Evolutionary conservation across 768 basidiomycete genomes (phyloP), one percentile per base, ranked within the genome.

Genomic region (Panaeolus cyanescens): DNA sequence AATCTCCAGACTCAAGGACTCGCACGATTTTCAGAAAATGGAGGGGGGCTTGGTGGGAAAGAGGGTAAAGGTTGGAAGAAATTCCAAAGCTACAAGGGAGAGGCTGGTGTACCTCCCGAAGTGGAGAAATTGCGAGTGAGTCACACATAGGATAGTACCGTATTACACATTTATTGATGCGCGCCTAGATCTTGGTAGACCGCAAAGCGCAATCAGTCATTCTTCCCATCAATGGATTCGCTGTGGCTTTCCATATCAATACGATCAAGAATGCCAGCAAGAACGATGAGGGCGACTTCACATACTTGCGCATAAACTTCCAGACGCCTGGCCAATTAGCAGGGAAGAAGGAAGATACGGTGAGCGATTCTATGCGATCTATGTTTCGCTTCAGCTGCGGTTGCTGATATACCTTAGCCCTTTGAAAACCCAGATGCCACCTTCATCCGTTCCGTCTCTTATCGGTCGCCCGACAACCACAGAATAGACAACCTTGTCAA

Each of bases 341-440:
- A 0, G 96, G 97, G 28, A 98, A 96, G 80, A 99, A 99, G 77
- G 97, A 99, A 72, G 97, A 99, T 65, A 98, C 95, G 62, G 95
- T 95, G 63, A 68, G 76, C 28, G 2, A 20, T 64, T 32, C 22
- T 56, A 53, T 31, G 19, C 19, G n/a, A 19, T 57, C 4, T 59
- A 15, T 12, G 37, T 13, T 15, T 4, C 58, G 33, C 33, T 34
- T 6, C 33, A 34, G 22, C 25, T 13, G 6, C 12, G 30, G 45
- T 7, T 3, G 25, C 45, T 50, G 25, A 28, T 28, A 50, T 54
- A 63, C 55, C 45, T 5, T 54, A 95, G 91, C 95, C 95, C 0
- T 96, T 99, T 68, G 97, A 99, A 75, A 93, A 99, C 71, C 93
- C 96, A 5, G 93, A 96, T 62, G 88, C 96, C 3, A 97, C 95